Base-by-base conservation (phyloP, 305 asterid genomes). In the Fraxinus baroniana region DNA sequence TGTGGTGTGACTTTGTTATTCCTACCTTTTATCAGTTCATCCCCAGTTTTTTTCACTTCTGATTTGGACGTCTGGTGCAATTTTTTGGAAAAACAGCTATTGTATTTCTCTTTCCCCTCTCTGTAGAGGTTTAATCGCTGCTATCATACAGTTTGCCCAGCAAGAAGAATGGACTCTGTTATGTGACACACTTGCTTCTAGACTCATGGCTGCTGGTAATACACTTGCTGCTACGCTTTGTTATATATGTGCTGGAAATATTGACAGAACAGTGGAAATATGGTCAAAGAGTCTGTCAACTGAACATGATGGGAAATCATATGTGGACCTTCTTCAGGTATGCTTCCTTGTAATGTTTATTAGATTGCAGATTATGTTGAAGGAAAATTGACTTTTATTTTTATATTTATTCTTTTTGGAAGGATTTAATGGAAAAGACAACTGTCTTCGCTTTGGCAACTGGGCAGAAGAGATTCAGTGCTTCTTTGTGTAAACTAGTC, bases 381-480 rank as follows among this genome's bases (percentile, higher is more conserved):
- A 80, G 79, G 82, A 10, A 28, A 36, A n/a, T 52, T 32, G 6
- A 70, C 85, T 74, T 49, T 39, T 81, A 83, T 71, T 41, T 76
- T 80, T 17, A 80, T 80, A 7, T 36, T 68, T 28, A 36, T 86
- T 81, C 52, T 79, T 20, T 82, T 86, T 55, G 80, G 66, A 74
- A 97, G 99, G 99, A 97, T 91, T 90, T 97, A 80, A 97, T 97
- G 99, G 99, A 97, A 88, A 97, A 97, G 93, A 97, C 98, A 15
- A 89, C 93, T 33, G 92, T 94, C 88, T 89, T 97, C 86, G 98
- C 95, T 85, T 90, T 94, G 91, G 99, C 98, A 79, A 88, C 94
- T 84, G 98, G 97, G 75, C 99, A 94, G 88, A 97, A 94, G 89
- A 89, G 86, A 82, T 95, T 94, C 83, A 97, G 99, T 86, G 93